Conservation (phyloP, 2,329 filamentous ascomycete species). For the Cercospora sojina region DNA sequence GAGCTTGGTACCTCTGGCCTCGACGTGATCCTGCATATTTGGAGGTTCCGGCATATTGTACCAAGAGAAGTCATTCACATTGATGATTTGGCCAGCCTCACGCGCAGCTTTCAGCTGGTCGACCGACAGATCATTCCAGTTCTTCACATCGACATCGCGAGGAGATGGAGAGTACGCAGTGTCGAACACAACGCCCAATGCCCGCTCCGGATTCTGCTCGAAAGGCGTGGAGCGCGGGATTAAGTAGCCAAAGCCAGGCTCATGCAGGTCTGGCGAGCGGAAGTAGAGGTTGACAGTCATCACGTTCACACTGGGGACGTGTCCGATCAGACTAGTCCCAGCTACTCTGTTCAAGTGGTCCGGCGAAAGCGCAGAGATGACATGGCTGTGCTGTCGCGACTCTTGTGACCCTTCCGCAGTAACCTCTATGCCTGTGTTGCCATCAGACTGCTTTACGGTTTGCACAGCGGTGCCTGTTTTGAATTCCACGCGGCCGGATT, state of each 20-base stretch:
- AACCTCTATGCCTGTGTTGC: conserved; percentile 36
- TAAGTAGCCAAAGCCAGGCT: conserved; percentile 83
- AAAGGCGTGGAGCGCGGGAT: conserved; percentile 72
- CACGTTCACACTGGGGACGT: conserved; percentile 62
- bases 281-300: conserved; percentile 94
- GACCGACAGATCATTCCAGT: conserved; percentile 28
- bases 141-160: conserved; percentile 26
- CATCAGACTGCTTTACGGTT: conserved; percentile 41
- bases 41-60: conserved; percentile 36
- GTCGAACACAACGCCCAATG: conserved; percentile 91
- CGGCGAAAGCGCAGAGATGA: conserved; percentile 63
- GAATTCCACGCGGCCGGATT: conserved; percentile 43
- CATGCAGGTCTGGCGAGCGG: conserved; percentile 61
- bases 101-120: conserved; percentile 30
- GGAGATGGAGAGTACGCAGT: conserved; percentile 53
- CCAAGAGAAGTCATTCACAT: conserved; percentile 39
- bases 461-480: conserved; percentile 47
- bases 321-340: conserved; percentile 58
- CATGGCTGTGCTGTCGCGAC: conserved; percentile 49
- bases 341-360: conserved; percentile 34
- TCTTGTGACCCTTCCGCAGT: conserved; percentile 30
- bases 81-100: conserved; percentile 31
- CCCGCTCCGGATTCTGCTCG: conserved; percentile 75
- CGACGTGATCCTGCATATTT: conserved; percentile 40
- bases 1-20: conserved; percentile 69